Conservation (phyloP, 345 rosid genomes). For the Melaleuca alternifolia region DNA sequence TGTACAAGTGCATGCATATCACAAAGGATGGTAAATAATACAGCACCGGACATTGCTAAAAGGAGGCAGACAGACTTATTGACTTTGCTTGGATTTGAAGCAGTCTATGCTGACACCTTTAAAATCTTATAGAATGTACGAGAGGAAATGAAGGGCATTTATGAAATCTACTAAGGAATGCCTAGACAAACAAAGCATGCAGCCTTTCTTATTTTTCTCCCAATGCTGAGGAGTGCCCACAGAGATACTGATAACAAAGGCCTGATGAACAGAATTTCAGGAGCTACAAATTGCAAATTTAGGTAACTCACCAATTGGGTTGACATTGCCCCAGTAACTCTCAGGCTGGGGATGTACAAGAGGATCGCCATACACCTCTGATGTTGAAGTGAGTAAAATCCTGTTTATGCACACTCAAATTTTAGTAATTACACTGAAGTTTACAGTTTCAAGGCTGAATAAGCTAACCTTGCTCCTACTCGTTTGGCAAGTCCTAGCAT, state of each 20-base stretch:
- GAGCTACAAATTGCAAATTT: background rate
- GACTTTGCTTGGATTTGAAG: background rate
- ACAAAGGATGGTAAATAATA: background rate
- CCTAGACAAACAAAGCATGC: background rate
- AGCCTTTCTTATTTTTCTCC: background rate
- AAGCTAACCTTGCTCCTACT: constrained; percentile 80
- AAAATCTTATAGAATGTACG: background rate
- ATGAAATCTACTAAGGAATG: background rate
- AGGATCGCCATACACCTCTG: constrained; percentile 97
- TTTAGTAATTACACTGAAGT: background rate
- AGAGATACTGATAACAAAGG: background rate
- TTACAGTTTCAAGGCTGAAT: background rate
- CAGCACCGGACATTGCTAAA: background rate
- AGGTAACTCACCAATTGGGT: constrained; percentile 67
- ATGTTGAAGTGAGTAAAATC: constrained; percentile 91
- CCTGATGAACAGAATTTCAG: background rate
- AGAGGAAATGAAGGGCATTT: background rate
- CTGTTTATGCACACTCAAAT: constrained; percentile 24
- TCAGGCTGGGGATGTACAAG: constrained; percentile 90
- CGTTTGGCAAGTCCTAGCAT: constrained; percentile 99
- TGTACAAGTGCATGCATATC: background rate
- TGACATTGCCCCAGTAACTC: constrained; percentile 95
- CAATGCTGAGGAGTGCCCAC: background rate
- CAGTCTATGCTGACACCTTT: background rate
- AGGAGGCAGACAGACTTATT: background rate